Conservation (phyloP, 306 rosid species). For the Adenanthera pavonina region DNA sequence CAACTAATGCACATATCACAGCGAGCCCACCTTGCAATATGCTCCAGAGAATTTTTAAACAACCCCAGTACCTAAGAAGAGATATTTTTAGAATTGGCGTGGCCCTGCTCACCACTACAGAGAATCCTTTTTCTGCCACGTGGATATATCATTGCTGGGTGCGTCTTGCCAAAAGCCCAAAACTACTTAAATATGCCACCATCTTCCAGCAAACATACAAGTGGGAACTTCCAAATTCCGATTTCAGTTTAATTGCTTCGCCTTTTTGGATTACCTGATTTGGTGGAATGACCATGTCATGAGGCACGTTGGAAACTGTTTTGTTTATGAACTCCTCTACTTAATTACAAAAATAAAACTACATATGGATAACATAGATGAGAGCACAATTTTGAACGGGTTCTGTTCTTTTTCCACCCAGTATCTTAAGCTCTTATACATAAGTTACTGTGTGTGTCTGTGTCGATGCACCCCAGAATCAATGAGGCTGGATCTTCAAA, state of each 20-base stretch:
- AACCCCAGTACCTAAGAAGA: not conserved
- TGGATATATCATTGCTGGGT: not conserved
- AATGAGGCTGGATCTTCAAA: not conserved
- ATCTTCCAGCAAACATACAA: not conserved
- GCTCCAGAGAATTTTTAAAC: not conserved
- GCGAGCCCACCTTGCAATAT: slow-evolving; percentile 41
- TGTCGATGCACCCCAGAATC: not conserved
- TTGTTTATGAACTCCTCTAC: not conserved
- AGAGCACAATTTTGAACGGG: not conserved
- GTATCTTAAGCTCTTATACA: not conserved
- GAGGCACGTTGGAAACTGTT: not conserved
- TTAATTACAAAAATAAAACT: no score
- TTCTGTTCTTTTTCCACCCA: not conserved
- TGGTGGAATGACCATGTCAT: not conserved
- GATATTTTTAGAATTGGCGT: not conserved
- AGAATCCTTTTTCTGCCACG: not conserved
- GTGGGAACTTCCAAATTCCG: not conserved
- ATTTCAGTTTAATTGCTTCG: not conserved
- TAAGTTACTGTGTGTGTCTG: not conserved
- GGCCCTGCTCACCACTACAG: not conserved
- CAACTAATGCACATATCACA: slow-evolving; percentile 30
- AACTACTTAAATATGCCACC: not conserved
- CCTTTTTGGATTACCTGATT: not conserved
- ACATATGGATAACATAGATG: not conserved
- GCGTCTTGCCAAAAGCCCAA: not conserved